Conservation (phyloP, 2,329 filamentous ascomycete genomes). For the Aureobasidium namibiae region DNA sequence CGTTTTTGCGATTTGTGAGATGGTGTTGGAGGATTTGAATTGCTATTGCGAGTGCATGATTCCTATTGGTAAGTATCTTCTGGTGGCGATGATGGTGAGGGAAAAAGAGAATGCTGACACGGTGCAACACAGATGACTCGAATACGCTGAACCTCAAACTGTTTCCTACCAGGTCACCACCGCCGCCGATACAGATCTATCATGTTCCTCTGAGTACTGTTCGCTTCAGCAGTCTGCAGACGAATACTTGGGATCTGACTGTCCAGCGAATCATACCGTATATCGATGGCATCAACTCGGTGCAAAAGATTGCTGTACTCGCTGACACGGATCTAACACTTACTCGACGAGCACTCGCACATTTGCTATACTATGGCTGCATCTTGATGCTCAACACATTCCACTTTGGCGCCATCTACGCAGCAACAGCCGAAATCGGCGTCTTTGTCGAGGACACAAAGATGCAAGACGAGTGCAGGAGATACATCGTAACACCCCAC, state of each 20-base stretch:
- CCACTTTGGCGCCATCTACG: conserved; percentile 87
- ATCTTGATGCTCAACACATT: conserved; percentile 89
- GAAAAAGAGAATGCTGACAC: not conserved
- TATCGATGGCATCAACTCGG: conserved; percentile 85
- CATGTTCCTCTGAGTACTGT: conserved; percentile 77
- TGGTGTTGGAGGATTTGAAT: conserved; percentile 84
- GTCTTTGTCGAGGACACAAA: conserved; percentile 69
- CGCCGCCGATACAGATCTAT: conserved; percentile 72
- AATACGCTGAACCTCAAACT: conserved; percentile 96
- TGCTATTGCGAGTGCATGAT: conserved; percentile 99
- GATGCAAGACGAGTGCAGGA: conserved; percentile 78
- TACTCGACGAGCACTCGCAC: conserved; percentile 75
- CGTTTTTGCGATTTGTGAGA: conserved; percentile 68
- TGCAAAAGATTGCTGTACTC: conserved; percentile 74
- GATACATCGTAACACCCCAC: conserved; percentile 58
- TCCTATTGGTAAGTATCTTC: conserved; percentile 61
- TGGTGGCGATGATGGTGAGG: not conserved
- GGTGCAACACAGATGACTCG: conserved; percentile 58
- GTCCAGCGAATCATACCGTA: conserved; percentile 71
- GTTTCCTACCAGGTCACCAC: conserved; percentile 72
- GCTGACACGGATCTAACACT: conserved; percentile 83
- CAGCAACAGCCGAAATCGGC: conserved; percentile 68
- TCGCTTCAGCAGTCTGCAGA: conserved; percentile 41
- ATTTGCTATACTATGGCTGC: conserved; percentile 88
- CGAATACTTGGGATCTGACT: conserved; percentile 67